phyloP scores from a whole-genome alignment of 1,284 basidiomycete species.

The Apiotrichum montevideense region DNA sequence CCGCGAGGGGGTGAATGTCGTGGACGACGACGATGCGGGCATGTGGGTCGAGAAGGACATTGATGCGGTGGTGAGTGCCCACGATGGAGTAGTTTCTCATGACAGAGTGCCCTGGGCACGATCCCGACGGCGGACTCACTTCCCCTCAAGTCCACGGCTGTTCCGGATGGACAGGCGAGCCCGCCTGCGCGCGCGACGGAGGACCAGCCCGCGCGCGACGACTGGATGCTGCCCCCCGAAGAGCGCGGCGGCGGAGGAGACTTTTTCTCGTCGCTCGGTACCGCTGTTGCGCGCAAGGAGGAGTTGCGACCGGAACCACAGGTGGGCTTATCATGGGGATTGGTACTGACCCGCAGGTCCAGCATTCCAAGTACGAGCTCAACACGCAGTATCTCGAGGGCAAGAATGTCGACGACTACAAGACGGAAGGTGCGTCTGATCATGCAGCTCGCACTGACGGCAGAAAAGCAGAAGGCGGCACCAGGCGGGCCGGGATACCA shows the following conservation, averaged over 20 bases:
- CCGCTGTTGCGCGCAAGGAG: conserved; percentile 62
- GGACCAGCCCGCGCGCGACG: conserved; percentile 56
- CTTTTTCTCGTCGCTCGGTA: conserved; percentile 79
- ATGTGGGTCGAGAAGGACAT: conserved; percentile 79
- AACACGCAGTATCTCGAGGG: conserved; percentile 68
- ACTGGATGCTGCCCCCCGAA: conserved; percentile 76
- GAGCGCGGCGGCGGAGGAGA: conserved; percentile 47
- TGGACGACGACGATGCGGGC: conserved; percentile 63
- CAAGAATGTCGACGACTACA: conserved; percentile 55
- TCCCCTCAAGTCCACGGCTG: conserved; percentile 54
- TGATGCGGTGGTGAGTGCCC: conserved; percentile 58
- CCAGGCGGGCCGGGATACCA: conserved; percentile 86
- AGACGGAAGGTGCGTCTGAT: conserved; percentile 47
- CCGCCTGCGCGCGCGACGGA: conserved; percentile 11
- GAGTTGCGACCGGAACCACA: conserved; percentile 60
- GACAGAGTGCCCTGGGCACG: conserved; percentile 9
- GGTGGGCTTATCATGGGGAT: neutral
- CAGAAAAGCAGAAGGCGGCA: conserved; percentile 51
- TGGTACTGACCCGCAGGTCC: conserved; percentile 1
- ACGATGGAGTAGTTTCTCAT: conserved; percentile 2
- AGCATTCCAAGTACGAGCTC: conserved; percentile 58
- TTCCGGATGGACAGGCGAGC: neutral
- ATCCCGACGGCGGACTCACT: conserved; percentile 76
- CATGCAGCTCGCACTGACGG: neutral
- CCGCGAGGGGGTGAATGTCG: conserved; percentile 46